Conservation (phyloP, 768 basidiomycete genomes). For the Hemileccinum impolitum region DNA sequence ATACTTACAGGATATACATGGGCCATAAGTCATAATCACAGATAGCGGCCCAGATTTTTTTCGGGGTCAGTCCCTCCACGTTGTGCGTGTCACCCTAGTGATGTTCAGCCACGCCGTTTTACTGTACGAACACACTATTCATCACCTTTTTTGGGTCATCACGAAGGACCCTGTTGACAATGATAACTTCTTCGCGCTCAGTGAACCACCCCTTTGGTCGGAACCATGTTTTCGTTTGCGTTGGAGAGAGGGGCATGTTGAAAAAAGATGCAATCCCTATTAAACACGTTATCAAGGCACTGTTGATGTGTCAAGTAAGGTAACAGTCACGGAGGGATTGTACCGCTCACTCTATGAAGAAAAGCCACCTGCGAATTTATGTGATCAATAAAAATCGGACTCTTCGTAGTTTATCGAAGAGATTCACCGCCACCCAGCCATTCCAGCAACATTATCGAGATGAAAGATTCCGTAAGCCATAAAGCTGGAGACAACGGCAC, state of each 20-base stretch:
- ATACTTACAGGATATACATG: slow-evolving; percentile 46
- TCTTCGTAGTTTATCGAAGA: slow-evolving; percentile 3
- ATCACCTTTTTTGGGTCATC: slow-evolving; percentile 59
- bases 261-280: slow-evolving; percentile 56
- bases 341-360: slow-evolving; percentile 30
- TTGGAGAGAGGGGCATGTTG: slow-evolving; percentile 58
- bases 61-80: slow-evolving; percentile 51
- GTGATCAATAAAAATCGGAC: not conserved
- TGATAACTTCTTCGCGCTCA: slow-evolving; percentile 59
- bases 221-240: slow-evolving; percentile 56
- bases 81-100: slow-evolving; percentile 61
- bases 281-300: slow-evolving; percentile 39
- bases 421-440: slow-evolving; percentile 14
- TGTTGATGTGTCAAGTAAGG: not conserved
- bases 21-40: slow-evolving; percentile 68
- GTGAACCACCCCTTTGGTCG: slow-evolving; percentile 63
- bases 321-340: not conserved
- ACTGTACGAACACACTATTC: not conserved
- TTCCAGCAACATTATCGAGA: slow-evolving; percentile 7
- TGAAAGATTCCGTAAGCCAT: slow-evolving; percentile 59
- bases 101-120: not conserved
- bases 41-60: slow-evolving; percentile 49
- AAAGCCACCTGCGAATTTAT: slow-evolving; percentile 34
- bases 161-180: slow-evolving; percentile 56
- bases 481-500: slow-evolving; percentile 58